phyloP scores from a whole-genome alignment of 306 rosid species.

The Cyamopsis tetragonoloba region DNA sequence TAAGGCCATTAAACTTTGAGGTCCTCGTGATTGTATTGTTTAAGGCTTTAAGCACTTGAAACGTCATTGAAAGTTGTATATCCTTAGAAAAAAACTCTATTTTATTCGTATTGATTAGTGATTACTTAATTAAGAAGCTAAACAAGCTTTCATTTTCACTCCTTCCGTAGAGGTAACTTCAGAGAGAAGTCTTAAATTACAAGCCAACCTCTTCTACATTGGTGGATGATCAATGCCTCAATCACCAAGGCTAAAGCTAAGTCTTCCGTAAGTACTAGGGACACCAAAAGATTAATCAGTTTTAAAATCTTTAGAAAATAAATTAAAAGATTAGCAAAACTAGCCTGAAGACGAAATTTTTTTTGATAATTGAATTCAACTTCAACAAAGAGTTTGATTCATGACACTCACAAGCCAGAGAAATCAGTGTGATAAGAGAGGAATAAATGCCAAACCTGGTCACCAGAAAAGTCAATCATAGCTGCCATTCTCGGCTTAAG shows the following conservation, averaged over 20 bases:
- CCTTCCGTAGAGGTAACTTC: constrained; percentile 12
- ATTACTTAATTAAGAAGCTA: background rate
- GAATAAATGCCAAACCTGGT: constrained; percentile 53
- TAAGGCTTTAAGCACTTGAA: constrained; percentile 15
- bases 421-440: constrained; percentile 7
- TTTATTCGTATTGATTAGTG: background rate
- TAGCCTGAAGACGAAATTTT: background rate
- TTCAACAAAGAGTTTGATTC: background rate
- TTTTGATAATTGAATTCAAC: background rate
- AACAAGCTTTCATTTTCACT: constrained; percentile 22
- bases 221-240: background rate
- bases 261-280: background rate
- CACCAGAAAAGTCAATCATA: constrained; percentile 56
- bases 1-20: background rate
- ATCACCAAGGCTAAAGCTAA: background rate
- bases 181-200: constrained; percentile 5
- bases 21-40: background rate
- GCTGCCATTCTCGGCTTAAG: constrained; percentile 38
- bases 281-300: background rate
- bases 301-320: background rate
- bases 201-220: constrained; percentile 9
- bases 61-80: background rate
- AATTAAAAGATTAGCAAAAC: background rate
- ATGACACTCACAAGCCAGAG: constrained; percentile 1
- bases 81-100: background rate